A percentile compares a stretch with the other conserved stretches of the same genome.
Evolutionary conservation across 2,329 filamentous ascomycete species (phyloP).

Genomic region (Xylariaceae sp.): DNA sequence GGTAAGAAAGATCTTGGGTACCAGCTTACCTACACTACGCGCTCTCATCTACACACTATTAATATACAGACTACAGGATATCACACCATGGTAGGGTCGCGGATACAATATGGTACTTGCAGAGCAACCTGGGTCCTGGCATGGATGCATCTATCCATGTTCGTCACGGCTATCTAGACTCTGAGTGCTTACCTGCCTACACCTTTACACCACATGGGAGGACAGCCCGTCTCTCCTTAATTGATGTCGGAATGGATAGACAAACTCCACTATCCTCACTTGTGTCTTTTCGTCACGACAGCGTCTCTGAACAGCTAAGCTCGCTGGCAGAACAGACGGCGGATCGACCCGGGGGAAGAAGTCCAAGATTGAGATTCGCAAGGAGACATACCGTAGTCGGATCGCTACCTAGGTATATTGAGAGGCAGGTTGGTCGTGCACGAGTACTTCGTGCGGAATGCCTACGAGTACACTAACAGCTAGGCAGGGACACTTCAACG

Average conservation of each 20-base stretch:
- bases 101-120: conserved; percentile 4
- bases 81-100: not conserved
- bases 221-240: not conserved
- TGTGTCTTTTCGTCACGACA: not conserved
- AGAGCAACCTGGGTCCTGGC: not conserved
- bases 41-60: not conserved
- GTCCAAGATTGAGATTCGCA: not conserved
- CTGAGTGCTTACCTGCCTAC: too few relatives aligned
- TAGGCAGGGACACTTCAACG: not conserved
- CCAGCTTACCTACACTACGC: not conserved
- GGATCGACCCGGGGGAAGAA: not conserved
- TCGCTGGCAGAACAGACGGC: not conserved
- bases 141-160: conserved; percentile 14
- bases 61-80: not conserved
- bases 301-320: too few relatives aligned
- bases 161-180: conserved; percentile 6
- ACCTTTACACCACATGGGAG: too few relatives aligned
- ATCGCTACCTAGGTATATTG: not conserved
- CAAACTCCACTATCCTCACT: not conserved
- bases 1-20: not conserved
- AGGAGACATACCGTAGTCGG: not conserved
- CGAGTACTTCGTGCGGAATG: too few relatives aligned
- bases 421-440: too few relatives aligned
- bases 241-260: conserved; percentile 6
- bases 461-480: too few relatives aligned